Base-by-base conservation (phyloP, 2,329 filamentous ascomycete genomes). In the Gnomoniopsis sp. region DNA sequence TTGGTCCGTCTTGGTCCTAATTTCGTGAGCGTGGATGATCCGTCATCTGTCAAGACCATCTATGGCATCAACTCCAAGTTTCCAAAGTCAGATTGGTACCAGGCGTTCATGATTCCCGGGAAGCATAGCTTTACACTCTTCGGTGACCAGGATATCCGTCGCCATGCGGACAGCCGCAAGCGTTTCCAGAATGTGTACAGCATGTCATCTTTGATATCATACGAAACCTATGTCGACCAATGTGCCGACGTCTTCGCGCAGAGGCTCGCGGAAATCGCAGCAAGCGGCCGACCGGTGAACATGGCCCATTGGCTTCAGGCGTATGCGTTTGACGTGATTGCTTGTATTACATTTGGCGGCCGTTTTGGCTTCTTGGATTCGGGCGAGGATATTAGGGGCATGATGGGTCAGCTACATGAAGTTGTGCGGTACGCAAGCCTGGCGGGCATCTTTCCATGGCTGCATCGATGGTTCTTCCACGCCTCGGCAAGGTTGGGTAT, bases 281-380 rank as follows among this genome's bases (percentile, higher is more conserved):
- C 60, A 0, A 54, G 59, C 0, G 65, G 65, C 0, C 17, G 68
- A 3, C 55, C 60, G 0, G 62, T 82, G 3, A 71, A 83, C 60
- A 62, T 79, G 44, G 64, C 65, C 3, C 69, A 74, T 50, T 78
- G 74, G 73, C 67, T 80, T 30, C 77, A 80, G 60, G 79, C 70
- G 61, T 81, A 76, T 56, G 77, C 76, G 0, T 79, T 79, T 46
- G 77, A 82, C 52, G 78, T 82, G 1, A 81, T 84, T 33, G 79
- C 79, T 0, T 72, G 77, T 41, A 79, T 84, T 19, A 81, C 77
- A 0, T 71, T 69, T 43, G 73, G 67, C 14, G 67, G 65, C 3
- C 64, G 67, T 0, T 72, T 75, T 62, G 80, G 78, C 0, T 79
- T 82, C 55, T 67, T 83, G 0, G 76, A 81, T 23, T 55, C 63